Percentiles rank a stretch among this genome's conserved stretches.
Evolutionary conservation across 2,329 filamentous ascomycete genomes (phyloP).

Genomic region (Cordyceps javanica): DNA sequence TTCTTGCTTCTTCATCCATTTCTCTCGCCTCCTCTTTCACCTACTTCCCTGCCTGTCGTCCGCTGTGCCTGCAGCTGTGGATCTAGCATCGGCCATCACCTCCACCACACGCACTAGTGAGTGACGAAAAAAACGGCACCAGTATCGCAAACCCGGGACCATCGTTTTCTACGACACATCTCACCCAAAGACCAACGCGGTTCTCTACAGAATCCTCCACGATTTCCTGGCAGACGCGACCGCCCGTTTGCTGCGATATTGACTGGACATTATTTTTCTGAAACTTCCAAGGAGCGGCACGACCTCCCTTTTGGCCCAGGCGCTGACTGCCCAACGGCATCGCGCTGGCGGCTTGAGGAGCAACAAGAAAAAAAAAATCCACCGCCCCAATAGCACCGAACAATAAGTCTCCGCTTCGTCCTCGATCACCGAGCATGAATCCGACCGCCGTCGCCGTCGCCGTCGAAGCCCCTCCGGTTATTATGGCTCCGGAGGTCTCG

Average conservation of each 20-base stretch:
- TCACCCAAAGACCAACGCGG: background rate
- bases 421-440: constrained; percentile 17
- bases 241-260: background rate
- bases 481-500: constrained; percentile 21
- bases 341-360: constrained; percentile 7
- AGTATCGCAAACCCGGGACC: background rate
- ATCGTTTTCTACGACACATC: background rate
- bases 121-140: background rate
- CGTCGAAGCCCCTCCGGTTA: constrained; percentile 12
- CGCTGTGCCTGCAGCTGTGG: background rate
- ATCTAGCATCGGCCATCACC: background rate
- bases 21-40: background rate
- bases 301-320: constrained; percentile 9
- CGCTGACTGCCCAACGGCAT: constrained; percentile 11
- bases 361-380: background rate
- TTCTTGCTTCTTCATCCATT: too few species aligned
- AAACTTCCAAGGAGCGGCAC: background rate
- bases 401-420: constrained; percentile 9
- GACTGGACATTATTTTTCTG: too few species aligned
- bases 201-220: background rate
- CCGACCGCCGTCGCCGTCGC: constrained; percentile 12
- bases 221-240: background rate
- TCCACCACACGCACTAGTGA: background rate
- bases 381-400: background rate
- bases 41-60: background rate